These are phyloP conservation scores for Ophiostoma sp. DNA, from an alignment of 2,329 filamentous ascomycete genomes.

Conservation along the genomic window DNA sequence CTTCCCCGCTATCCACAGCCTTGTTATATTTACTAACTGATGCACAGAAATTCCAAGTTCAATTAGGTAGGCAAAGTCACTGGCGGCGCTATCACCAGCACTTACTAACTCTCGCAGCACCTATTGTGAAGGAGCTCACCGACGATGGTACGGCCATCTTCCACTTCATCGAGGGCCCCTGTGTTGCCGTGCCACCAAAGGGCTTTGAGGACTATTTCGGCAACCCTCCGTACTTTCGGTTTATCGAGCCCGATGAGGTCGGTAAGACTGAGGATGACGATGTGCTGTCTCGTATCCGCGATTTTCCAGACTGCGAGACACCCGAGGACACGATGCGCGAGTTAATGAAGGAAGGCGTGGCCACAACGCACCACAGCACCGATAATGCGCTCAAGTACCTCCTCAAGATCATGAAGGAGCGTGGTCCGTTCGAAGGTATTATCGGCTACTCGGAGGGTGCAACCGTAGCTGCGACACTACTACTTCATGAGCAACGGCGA, in stretches of 20 bases:
- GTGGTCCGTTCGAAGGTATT: conserved; percentile 53
- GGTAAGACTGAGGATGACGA: conserved; percentile 47
- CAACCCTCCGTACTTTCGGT: conserved; percentile 55
- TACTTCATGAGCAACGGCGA: conserved; percentile 52
- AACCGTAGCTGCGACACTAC: conserved; percentile 53
- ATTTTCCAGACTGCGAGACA: conserved; percentile 53
- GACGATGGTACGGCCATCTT: conserved; percentile 50
- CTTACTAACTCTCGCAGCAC: conserved; percentile 38
- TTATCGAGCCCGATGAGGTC: conserved; percentile 53
- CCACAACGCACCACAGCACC: conserved; percentile 40
- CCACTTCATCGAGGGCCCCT: conserved; percentile 54
- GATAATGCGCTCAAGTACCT: conserved; percentile 45
- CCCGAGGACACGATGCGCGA: conserved; percentile 58
- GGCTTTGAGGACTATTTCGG: conserved; percentile 61
- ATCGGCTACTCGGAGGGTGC: conserved; percentile 64
- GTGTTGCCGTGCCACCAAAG: conserved; percentile 50
- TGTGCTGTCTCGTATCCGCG: conserved; percentile 52
- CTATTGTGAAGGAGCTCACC: conserved; percentile 50
- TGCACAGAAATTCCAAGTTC: conserved; percentile 55
- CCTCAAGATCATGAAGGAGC: conserved; percentile 47
- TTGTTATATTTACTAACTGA: background rate
- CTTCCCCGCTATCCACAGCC: background rate
- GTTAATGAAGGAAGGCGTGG: conserved; percentile 42
- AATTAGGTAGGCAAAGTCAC: conserved; percentile 45
- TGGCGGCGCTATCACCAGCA: background rate